These are phyloP conservation scores for Cicer bijugum DNA, from an alignment of 306 rosid genomes.

Conservation along the genomic window DNA sequence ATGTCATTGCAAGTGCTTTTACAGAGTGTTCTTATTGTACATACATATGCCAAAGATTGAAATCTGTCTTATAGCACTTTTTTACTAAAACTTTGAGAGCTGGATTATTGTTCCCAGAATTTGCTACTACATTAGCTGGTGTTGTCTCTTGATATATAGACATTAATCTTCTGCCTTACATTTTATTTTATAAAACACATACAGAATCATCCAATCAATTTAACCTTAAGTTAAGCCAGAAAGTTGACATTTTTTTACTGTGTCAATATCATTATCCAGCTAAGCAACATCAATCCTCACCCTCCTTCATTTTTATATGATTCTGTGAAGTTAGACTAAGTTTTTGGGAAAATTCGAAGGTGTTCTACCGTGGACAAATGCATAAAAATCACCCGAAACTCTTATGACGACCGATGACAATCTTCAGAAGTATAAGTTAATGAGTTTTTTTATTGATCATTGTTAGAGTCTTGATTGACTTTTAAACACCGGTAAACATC, in stretches of 20 bases:
- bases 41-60: constrained; percentile 2
- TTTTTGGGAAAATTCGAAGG: not conserved
- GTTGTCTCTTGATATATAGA: constrained; percentile 16
- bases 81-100: constrained; percentile 9
- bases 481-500: too few species aligned
- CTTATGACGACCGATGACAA: too few species aligned
- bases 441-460: too few species aligned
- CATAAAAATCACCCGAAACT: too few species aligned
- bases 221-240: not conserved
- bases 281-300: not conserved
- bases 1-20: constrained; percentile 8
- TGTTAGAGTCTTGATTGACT: too few species aligned
- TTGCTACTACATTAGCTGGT: constrained; percentile 18
- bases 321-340: not conserved
- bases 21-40: constrained; percentile 30
- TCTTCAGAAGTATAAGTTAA: too few species aligned
- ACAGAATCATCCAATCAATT: too few species aligned
- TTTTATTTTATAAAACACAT: too few species aligned
- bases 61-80: constrained; percentile 23
- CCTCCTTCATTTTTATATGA: not conserved
- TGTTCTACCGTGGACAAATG: too few species aligned
- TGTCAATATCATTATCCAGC: not conserved
- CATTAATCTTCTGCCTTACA: not conserved
- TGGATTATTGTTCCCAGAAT: constrained; percentile 19
- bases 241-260: not conserved